Percentiles rank a stretch among this genome's conserved stretches.
phyloP scores from a whole-genome alignment of 1,139 yeast species.

The Scheffersomyces lignicola region DNA sequence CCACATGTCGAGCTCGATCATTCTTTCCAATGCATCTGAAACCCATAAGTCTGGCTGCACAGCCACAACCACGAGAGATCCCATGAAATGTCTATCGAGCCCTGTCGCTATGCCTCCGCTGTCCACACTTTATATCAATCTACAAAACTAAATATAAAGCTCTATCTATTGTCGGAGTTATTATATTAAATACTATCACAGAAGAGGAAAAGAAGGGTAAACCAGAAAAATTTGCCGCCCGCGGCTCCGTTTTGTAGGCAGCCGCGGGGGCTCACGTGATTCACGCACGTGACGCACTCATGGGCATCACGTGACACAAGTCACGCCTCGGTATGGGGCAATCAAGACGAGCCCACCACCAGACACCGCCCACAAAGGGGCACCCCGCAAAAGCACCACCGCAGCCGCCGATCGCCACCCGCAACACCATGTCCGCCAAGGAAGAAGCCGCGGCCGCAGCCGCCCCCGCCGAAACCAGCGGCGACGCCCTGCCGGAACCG shows the following conservation, averaged over 20 bases:
- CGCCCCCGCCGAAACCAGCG: slow-evolving; percentile 4
- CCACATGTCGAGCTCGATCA: no score
- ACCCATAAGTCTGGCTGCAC: no score
- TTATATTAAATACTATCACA: slow-evolving; percentile 25
- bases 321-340: no score
- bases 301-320: no score
- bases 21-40: no score
- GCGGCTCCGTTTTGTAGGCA: slow-evolving; percentile 3
- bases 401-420: no score
- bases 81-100: slow-evolving; percentile 5
- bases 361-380: no score
- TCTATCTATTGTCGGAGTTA: slow-evolving; percentile 58
- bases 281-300: no score
- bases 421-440: no score
- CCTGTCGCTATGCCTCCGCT: slow-evolving; percentile 54
- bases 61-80: slow-evolving; percentile 5
- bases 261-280: slow-evolving; percentile 8
- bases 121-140: slow-evolving; percentile 63
- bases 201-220: slow-evolving; percentile 15
- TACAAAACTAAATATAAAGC: slow-evolving; percentile 47
- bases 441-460: no score
- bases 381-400: no score
- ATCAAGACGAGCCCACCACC: no score
- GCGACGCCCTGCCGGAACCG: slow-evolving; percentile 5
- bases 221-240: slow-evolving; percentile 7